Conservation (phyloP, 768 basidiomycete genomes). For the Grammothele lineata region DNA sequence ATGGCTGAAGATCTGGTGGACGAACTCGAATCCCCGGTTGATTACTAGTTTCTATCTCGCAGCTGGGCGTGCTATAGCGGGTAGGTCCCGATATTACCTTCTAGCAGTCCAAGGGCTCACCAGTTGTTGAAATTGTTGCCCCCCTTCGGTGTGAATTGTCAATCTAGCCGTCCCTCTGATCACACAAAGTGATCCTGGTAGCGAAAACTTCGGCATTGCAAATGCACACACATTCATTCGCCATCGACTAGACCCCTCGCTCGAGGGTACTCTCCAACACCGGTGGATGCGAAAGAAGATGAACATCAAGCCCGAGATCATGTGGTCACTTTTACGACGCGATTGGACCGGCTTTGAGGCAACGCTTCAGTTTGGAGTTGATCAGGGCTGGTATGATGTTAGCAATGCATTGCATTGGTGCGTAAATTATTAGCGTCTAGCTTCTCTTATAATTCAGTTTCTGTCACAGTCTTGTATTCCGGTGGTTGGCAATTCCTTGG, state of each 20-base stretch:
- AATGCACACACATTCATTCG: conserved; percentile 38
- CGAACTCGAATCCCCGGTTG: conserved; percentile 22
- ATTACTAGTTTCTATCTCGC: conserved; percentile 35
- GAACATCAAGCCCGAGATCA: conserved; percentile 41
- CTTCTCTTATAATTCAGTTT: background rate
- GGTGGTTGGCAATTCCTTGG: conserved; percentile 13
- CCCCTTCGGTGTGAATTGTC: too few relatives aligned
- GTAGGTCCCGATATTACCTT: conserved; percentile 8
- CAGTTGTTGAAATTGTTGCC: too few relatives aligned
- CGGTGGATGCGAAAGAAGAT: conserved; percentile 26
- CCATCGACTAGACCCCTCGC: conserved; percentile 35
- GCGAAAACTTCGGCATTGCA: conserved; percentile 42
- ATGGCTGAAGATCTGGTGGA: conserved; percentile 43
- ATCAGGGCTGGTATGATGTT: conserved; percentile 27
- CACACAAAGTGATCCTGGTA: conserved; percentile 41
- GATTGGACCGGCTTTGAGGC: conserved; percentile 34
- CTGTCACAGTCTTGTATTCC: conserved; percentile 8
- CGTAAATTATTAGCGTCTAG: background rate
- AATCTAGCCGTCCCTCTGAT: conserved; percentile 25
- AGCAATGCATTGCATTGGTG: conserved; percentile 24
- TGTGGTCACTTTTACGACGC: conserved; percentile 33
- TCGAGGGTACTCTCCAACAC: conserved; percentile 12
- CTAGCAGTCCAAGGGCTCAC: too few relatives aligned
- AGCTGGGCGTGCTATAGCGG: conserved; percentile 13
- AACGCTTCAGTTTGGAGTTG: conserved; percentile 28